Base-by-base conservation (phyloP, 495 filamentous ascomycete species). In the Xylaria telfairii region DNA sequence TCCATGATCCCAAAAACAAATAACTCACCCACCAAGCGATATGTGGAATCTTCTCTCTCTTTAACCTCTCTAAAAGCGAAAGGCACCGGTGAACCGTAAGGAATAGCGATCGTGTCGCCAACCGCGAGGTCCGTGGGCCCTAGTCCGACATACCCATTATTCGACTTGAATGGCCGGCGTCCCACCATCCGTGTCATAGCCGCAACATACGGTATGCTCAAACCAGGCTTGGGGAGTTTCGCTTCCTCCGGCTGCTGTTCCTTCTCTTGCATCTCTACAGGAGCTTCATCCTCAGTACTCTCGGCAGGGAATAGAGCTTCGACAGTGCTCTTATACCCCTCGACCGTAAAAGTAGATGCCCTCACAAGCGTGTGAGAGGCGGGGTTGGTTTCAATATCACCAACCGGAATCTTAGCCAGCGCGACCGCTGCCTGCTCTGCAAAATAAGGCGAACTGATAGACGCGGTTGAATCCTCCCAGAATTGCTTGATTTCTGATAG, bases 1-100 rank as follows among this genome's bases (percentile, higher is more conserved):
- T 71, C 63, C 69, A 71, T 71, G 42, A 71, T 71, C 28, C 69
- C 69, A 28, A 71, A 71, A 21, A 60, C 64, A 34, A 67, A 71
- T 1, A 67, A 53, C 32, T 71, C 69, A 3, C 69, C 69, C 28
- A 71, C 69, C 15, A 67, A 41, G 21, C 46, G 42, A 46, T 2
- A 46, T 2, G 24, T 49, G 17, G 24, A 41, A 17, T 67, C 63
- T 46, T 54, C 69, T 7, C 41, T 26, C 41, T 53, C 57, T 41
- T 42, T 24, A 21, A 28, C n/a, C 10, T 47, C 49, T 53, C 69
- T 49, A 13, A 71, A 67, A 17, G 69, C 63, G 10, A 71, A 56
- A 4, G 69, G 69, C 10, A 71, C 69, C 19, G 63, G 10, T 8
- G 69, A 66, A 32, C 69, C 69, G 37, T 71, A 71, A 9, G 69